Evolutionary conservation across 306 rosid species (phyloP).

Genomic region (Sicyos edulis): DNA sequence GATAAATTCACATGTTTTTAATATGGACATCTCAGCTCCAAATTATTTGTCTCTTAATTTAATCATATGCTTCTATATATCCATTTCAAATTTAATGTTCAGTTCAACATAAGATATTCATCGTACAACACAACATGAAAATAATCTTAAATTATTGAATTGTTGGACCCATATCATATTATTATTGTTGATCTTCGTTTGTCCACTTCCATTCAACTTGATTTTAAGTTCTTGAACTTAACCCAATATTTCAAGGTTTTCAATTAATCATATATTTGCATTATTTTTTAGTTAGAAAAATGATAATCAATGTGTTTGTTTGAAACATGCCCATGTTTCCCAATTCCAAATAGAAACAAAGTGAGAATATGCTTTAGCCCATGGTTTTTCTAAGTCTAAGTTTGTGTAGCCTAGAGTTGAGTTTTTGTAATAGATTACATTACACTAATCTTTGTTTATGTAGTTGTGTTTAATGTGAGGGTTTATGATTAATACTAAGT

Average conservation of each 20-base stretch:
- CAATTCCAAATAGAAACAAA: conserved; percentile 12
- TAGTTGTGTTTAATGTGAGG: background rate
- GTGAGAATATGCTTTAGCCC: conserved; percentile 1
- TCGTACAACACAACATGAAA: conserved; percentile 12
- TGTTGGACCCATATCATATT: conserved; percentile 9
- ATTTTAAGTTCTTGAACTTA: conserved; percentile 14
- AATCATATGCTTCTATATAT: background rate
- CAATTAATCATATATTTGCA: background rate
- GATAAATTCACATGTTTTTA: background rate
- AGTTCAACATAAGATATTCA: background rate
- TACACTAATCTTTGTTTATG: background rate
- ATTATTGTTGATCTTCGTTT: background rate
- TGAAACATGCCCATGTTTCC: conserved; percentile 9
- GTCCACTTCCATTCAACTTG: conserved; percentile 13
- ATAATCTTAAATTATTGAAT: conserved; percentile 9
- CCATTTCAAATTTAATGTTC: background rate
- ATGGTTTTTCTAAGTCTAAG: background rate
- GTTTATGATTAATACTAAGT: background rate
- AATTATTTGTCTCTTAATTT: background rate
- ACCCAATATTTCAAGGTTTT: background rate
- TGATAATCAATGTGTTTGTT: conserved; percentile 10
- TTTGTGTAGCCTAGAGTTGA: background rate
- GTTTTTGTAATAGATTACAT: background rate
- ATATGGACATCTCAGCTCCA: background rate
- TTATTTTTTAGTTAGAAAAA: background rate